These are phyloP conservation scores for Fusarium pseudoanthophilum DNA, from an alignment of 2,329 filamentous ascomycete species.

Conservation along the genomic window DNA sequence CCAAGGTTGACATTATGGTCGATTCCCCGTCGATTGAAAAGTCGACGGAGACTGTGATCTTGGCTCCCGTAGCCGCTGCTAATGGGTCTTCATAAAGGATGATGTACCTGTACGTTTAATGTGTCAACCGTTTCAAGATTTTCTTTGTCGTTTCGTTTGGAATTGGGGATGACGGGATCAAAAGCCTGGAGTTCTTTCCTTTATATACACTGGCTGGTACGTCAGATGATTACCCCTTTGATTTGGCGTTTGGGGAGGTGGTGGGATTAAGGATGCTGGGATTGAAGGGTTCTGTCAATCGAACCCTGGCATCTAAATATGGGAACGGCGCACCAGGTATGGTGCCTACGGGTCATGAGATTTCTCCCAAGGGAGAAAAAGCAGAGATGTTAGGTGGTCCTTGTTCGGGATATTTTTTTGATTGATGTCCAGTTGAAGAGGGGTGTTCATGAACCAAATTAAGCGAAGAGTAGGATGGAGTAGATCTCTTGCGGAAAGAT, in stretches of 20 bases:
- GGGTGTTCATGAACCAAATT: constrained; percentile 5
- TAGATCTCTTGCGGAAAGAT: constrained; percentile 4
- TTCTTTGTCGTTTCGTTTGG: constrained; percentile 33
- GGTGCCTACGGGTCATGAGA: constrained; percentile 21
- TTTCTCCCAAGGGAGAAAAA: constrained; percentile 16
- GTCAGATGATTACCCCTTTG: constrained; percentile 37
- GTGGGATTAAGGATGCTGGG: constrained; percentile 25
- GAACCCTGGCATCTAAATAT: constrained; percentile 12
- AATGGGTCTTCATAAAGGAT: constrained; percentile 46
- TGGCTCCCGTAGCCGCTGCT: constrained; percentile 38
- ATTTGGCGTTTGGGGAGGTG: constrained; percentile 43
- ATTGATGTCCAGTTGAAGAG: background rate
- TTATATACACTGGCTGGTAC: constrained; percentile 43
- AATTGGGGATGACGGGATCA: constrained; percentile 39
- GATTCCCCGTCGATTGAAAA: constrained; percentile 48
- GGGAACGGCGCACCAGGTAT: constrained; percentile 23
- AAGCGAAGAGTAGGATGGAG: constrained; percentile 11
- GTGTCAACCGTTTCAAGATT: constrained; percentile 28
- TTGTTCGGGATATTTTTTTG: background rate
- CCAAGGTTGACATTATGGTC: constrained; percentile 50
- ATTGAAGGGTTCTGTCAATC: constrained; percentile 16
- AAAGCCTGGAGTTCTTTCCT: constrained; percentile 48
- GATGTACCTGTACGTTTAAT: constrained; percentile 43
- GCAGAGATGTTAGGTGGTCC: background rate
- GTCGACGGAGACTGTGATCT: constrained; percentile 38